A percentile compares a stretch with the other conserved stretches of the same genome.
Conservation (phyloP, 176 grass and related monocot genomes). For the Zizania latifolia region DNA sequence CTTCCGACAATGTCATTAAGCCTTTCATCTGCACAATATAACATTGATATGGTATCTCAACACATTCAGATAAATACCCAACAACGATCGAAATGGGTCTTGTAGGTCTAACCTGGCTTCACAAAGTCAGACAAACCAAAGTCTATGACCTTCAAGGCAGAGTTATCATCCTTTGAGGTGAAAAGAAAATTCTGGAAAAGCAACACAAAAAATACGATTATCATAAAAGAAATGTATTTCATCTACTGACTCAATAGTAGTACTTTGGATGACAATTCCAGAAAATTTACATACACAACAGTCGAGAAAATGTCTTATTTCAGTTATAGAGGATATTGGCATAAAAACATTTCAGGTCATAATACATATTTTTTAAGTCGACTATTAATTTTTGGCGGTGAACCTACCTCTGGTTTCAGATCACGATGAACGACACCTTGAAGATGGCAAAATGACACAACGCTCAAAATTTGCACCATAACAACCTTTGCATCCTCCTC, state of each 20-base stretch:
- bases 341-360: slow-evolving; percentile 1
- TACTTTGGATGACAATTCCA: background rate
- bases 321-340: background rate
- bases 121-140: slow-evolving; percentile 99
- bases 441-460: slow-evolving; percentile 97
- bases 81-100: background rate
- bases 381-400: background rate
- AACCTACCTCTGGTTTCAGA: slow-evolving; percentile 90
- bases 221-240: background rate
- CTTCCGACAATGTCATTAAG: slow-evolving; percentile 99
- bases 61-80: slow-evolving; percentile 26
- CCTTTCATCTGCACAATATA: slow-evolving; percentile 70
- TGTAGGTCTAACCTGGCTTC: slow-evolving; percentile 76
- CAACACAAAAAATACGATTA: slow-evolving; percentile 18
- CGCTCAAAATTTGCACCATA: slow-evolving; percentile 89
- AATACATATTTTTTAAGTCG: slow-evolving; percentile 4
- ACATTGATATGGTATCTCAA: background rate
- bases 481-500: slow-evolving; percentile 96
- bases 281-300: slow-evolving; percentile 11
- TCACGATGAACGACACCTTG: slow-evolving; percentile 98
- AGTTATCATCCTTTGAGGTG: slow-evolving; percentile 69
- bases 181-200: slow-evolving; percentile 94
- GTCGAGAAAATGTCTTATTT: background rate
- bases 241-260: background rate
- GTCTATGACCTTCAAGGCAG: slow-evolving; percentile 93